Evolutionary conservation across 1,284 basidiomycete genomes (phyloP).

Genomic region (Boletus sp.): DNA sequence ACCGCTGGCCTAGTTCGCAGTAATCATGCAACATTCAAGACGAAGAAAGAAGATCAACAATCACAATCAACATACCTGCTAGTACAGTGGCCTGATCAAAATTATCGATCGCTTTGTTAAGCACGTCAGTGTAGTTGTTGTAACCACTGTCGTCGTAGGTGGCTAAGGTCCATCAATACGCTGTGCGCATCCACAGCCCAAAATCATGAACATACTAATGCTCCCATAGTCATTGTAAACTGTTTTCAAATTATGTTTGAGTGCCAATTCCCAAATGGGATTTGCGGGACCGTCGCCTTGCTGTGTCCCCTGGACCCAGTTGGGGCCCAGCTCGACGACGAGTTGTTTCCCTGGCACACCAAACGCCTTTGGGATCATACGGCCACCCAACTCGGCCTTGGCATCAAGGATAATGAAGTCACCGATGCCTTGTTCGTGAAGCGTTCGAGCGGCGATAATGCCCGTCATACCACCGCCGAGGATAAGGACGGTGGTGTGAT

Average conservation of each 20-base stretch:
- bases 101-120: conserved; percentile 9
- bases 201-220: conserved; percentile 36
- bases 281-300: conserved; percentile 47
- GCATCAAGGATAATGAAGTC: conserved; percentile 63
- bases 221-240: conserved; percentile 43
- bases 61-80: conserved; percentile 1
- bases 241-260: conserved; percentile 53
- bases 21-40: not conserved
- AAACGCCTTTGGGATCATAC: conserved; percentile 48
- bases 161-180: not conserved
- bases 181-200: not conserved
- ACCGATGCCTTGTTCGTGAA: conserved; percentile 50
- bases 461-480: conserved; percentile 65
- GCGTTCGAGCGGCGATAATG: conserved; percentile 57
- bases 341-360: conserved; percentile 36
- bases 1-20: conserved; percentile 3
- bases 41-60: too few relatives aligned
- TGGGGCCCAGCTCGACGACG: conserved; percentile 58
- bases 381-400: conserved; percentile 55
- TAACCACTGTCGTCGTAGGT: conserved; percentile 12
- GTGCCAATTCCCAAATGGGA: conserved; percentile 54
- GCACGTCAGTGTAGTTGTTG: conserved; percentile 12
- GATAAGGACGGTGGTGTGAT: conserved; percentile 40
- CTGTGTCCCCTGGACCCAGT: conserved; percentile 69
- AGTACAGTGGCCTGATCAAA: conserved; percentile 6